phyloP scores from a whole-genome alignment of 805 yeast species.

The Lachancea fermentati region DNA sequence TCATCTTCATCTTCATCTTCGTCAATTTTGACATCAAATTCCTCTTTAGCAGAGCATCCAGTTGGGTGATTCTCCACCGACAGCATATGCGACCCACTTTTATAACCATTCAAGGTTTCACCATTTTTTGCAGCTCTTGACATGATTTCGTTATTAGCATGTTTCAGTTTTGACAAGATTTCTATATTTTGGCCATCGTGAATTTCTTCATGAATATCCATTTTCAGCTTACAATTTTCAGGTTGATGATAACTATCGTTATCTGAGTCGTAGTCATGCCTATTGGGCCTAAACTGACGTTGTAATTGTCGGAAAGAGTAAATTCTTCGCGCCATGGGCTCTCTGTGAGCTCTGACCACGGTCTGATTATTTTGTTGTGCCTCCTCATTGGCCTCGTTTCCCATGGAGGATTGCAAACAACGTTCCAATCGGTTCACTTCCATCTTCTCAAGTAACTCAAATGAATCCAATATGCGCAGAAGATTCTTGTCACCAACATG shows the following conservation, averaged over 20 bases:
- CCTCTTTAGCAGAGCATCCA: background rate
- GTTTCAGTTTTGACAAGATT: conserved; percentile 5
- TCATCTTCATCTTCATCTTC: conserved; percentile 8
- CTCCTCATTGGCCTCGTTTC: background rate
- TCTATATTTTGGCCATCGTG: conserved; percentile 9
- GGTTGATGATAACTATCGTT: conserved; percentile 10
- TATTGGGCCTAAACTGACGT: conserved; percentile 8
- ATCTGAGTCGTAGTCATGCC: conserved; percentile 13
- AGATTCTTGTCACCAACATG: conserved; percentile 20
- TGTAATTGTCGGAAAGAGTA: conserved; percentile 11
- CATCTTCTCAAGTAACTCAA: conserved; percentile 34
- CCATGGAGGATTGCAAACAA: conserved; percentile 16
- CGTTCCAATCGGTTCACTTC: conserved; percentile 28
- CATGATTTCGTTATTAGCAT: background rate
- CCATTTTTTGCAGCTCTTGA: background rate
- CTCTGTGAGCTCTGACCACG: no score
- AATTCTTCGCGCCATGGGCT: conserved; percentile 2
- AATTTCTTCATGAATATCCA: conserved; percentile 12
- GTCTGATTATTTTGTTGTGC: background rate
- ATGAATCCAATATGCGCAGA: conserved; percentile 26
- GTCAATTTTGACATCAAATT: background rate
- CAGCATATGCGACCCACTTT: no score
- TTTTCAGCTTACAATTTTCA: conserved; percentile 7
- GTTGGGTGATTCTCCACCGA: no score
- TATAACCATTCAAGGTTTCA: no score